These are phyloP conservation scores for Monosporozyma servazzii DNA, from an alignment of 805 yeast genomes.

Conservation along the genomic window DNA sequence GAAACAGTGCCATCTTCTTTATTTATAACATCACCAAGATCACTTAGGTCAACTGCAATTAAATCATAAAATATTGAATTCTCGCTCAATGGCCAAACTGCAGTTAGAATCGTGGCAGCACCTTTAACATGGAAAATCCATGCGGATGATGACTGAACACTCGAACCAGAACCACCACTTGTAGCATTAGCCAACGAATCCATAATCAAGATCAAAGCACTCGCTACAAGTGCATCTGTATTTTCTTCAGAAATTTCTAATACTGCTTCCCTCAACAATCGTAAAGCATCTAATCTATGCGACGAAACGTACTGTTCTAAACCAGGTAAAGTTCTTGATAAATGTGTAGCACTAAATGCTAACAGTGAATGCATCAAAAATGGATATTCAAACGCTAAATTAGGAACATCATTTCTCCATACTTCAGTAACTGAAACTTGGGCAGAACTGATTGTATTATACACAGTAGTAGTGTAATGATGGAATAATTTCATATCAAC, in stretches of 20 bases:
- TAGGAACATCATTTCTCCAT: constrained; percentile 84
- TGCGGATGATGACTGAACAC: constrained; percentile 75
- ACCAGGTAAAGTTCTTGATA: constrained; percentile 66
- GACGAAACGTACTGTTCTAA: constrained; percentile 73
- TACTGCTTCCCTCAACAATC: constrained; percentile 77
- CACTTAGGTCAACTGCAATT: constrained; percentile 83
- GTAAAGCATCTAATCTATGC: constrained; percentile 80
- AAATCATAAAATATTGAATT: constrained; percentile 56
- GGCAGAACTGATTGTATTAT: constrained; percentile 81
- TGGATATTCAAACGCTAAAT: constrained; percentile 78
- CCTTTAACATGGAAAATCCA: constrained; percentile 98
- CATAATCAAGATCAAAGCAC: constrained; percentile 81
- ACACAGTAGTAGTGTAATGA: constrained; percentile 77
- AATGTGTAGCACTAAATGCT: constrained; percentile 88
- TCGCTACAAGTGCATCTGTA: constrained; percentile 88
- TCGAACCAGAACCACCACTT: constrained; percentile 17
- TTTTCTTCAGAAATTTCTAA: constrained; percentile 73
- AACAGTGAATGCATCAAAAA: constrained; percentile 86
- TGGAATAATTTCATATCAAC: constrained; percentile 75
- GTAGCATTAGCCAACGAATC: constrained; percentile 92
- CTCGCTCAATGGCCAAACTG: constrained; percentile 86
- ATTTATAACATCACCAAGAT: constrained; percentile 57
- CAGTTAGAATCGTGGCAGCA: constrained; percentile 89
- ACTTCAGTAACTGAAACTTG: constrained; percentile 75
- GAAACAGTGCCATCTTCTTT: constrained; percentile 36